These are phyloP conservation scores for Entophlyctis helioformis DNA, from an alignment of 192 early-diverging fungal genomes.

Conservation along the genomic window DNA sequence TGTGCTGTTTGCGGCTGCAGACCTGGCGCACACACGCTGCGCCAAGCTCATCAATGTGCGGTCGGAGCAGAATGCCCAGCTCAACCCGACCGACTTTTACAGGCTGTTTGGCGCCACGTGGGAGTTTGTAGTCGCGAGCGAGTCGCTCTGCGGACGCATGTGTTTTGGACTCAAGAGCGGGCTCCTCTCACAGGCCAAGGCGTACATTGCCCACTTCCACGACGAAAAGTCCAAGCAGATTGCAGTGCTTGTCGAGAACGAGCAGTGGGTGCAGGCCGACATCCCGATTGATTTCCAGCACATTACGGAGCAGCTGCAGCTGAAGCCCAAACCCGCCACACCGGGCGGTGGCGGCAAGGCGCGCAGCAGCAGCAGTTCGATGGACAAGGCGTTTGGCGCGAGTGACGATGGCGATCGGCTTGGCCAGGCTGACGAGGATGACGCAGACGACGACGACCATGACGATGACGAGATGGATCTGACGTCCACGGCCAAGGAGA, in stretches of 20 bases:
- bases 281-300: conserved; percentile 91
- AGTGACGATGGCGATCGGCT: background rate
- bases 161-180: conserved; percentile 86
- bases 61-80: conserved; percentile 77
- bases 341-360: too few species aligned
- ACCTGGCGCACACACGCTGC: conserved; percentile 75
- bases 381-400: too few species aligned
- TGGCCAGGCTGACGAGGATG: background rate
- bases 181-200: conserved; percentile 82
- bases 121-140: conserved; percentile 71
- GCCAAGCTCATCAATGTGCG: conserved; percentile 79
- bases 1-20: conserved; percentile 66
- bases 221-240: conserved; percentile 83
- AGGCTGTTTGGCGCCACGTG: conserved; percentile 65
- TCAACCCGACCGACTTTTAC: conserved; percentile 82
- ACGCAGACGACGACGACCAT: conserved; percentile 2
- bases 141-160: conserved; percentile 67
- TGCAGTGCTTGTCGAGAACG: conserved; percentile 81
- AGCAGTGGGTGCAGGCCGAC: conserved; percentile 89
- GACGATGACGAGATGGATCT: conserved; percentile 19
- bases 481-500: conserved; percentile 1
- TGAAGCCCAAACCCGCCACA: too few species aligned
- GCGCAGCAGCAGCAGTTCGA: background rate
- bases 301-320: conserved; percentile 61
- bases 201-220: conserved; percentile 87